phyloP scores from a whole-genome alignment of 345 rosid species.

The Anacardium occidentale region DNA sequence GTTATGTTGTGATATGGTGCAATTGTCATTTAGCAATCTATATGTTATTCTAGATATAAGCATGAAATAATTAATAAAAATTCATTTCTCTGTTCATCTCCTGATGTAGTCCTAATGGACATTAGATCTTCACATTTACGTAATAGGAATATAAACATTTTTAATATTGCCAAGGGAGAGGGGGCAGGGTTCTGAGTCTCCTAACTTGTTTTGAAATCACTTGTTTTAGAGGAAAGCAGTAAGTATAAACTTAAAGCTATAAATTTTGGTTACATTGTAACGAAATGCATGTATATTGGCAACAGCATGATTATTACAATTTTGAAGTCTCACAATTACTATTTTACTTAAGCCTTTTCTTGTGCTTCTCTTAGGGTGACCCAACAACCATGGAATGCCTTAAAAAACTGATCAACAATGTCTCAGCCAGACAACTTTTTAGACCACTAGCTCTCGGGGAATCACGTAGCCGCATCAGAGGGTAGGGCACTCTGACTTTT shows the following conservation, averaged over 20 bases:
- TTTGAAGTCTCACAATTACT: not conserved
- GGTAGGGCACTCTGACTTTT: not conserved
- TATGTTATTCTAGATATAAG: not conserved
- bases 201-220: not conserved
- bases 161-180: not conserved
- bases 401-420: constrained; percentile 18
- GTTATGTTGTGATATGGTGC: not conserved
- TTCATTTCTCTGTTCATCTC: constrained; percentile 3
- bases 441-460: not conserved
- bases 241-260: not conserved
- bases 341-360: not conserved
- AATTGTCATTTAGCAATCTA: not conserved
- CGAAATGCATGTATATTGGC: not conserved
- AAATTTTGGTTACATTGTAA: not conserved
- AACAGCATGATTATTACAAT: not conserved
- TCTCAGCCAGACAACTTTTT: not conserved
- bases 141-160: not conserved
- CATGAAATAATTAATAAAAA: not conserved
- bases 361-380: constrained; percentile 24
- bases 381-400: not conserved
- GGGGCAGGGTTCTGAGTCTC: not conserved
- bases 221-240: not conserved
- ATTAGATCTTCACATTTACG: not conserved
- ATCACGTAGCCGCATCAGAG: not conserved
- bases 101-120: not conserved